Evolutionary conservation across 805 yeast species (phyloP), one percentile per base, ranked within the genome.

Genomic region (Kuraishia cidri): DNA sequence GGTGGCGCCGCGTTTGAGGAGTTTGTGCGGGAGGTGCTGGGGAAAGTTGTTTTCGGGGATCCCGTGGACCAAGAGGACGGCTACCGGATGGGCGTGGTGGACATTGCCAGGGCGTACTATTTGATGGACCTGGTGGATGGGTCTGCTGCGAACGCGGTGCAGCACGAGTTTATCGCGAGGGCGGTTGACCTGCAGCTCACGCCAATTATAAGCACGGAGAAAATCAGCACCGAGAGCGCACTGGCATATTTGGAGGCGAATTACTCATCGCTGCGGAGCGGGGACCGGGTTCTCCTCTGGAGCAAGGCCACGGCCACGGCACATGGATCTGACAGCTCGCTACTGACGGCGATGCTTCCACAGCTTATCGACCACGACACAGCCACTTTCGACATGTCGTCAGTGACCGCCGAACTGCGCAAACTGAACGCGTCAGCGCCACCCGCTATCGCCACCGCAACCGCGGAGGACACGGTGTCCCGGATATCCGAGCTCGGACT

Each of bases 41-140:
- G 21, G 12, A 34, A 34, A 25, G 18, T 34, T 8, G 10, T 19
- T 18, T 25, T 13, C 17, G 37, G 37, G 3, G 37, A 34, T 14
- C 19, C 20, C 4, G 18, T 18, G 8, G 30, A 34, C 6, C 12
- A 11, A 11, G 33, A 29, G 13, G 37, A 34, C 16, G 33, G 33
- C n/a, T 30, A 30, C 23, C 6, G 11, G 10, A 11, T 34, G 15
- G 29, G 19, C 16, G 33, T 15, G 6, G 17, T 13, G 14, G 13
- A 11, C 21, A 16, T 34, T 10, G 18, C 19, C 12, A 24, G 26
- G 16, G 30, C 30, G 2, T 9, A 29, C 11, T 19, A 24, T 15
- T 13, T 33, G 14, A 3, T 33, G 10, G 9, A 16, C 6, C 13
- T 13, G 11, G 6, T 29, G 16, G 17, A 29, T 4, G 8, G n/a